Evolutionary conservation across 2,329 filamentous ascomycete genomes (phyloP), one percentile per base, ranked within the genome.

Genomic region (Pseudogymnoascus sp.): DNA sequence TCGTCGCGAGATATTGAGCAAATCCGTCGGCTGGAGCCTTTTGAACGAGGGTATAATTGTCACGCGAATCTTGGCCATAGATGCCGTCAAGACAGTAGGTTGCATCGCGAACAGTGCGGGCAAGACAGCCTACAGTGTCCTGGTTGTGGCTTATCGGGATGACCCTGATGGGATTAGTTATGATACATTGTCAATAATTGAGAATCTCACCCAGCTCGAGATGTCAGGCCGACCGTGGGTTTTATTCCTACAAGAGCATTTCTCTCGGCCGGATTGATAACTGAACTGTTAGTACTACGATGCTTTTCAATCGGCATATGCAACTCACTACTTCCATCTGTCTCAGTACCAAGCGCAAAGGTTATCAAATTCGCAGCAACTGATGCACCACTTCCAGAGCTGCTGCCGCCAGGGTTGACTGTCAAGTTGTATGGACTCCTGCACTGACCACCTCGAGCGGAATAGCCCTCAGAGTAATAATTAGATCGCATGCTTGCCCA

Each of bases 231-330:
- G 5, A 91, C 86, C 1, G 88, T 91, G 1, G 89, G 88, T 75
- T 91, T 92, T 72, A 92, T 82, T 2, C 89, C 89, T 1, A 91
- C 87, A 1, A 92, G 71, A 1, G 79, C 82, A 70, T 89, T 90
- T 4, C 87, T 78, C 72, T 88, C 83, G 0, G 89, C 88, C 0
- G 89, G 89, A 71, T 84, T 87, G 70, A 91, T 90, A 14, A 92
- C 81, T 77, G 64, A 34, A 34, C 23, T 36, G 25, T 61, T 4
- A 46, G 18, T 56, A 66, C 53, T 67, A 25, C 2, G 28, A 37
- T 53, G 5, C 37, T 34, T 25, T 42, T 40, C n/a, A 10, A 38
- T 72, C 38, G 42, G 37, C 28, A 46, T 25, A 21, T 5, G 44
- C 8, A 14, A 70, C 70, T 31, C 67, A 80, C 78, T 80, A 74